phyloP scores from a whole-genome alignment of 2,329 filamentous ascomycete genomes.

The Ophiostoma sp. region DNA sequence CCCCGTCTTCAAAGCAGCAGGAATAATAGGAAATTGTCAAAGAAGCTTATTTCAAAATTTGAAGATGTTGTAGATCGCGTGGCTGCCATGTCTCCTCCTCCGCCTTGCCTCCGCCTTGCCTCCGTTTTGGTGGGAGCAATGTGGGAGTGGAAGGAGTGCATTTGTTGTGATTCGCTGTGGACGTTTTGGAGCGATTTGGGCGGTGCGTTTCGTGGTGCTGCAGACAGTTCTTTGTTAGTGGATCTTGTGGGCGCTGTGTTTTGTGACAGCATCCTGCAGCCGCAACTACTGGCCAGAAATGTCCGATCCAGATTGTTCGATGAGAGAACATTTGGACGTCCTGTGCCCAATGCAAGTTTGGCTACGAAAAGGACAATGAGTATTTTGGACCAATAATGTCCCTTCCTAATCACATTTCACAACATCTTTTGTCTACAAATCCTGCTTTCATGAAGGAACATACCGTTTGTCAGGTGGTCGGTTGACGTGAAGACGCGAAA shows the following conservation, averaged over 20 bases:
- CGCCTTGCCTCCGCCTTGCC: background rate
- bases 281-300: background rate
- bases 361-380: background rate
- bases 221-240: background rate
- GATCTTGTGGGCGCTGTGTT: background rate
- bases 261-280: background rate
- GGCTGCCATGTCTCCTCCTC: background rate
- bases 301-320: background rate
- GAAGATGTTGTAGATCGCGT: no score
- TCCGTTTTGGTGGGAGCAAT: background rate
- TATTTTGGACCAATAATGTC: background rate
- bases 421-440: background rate
- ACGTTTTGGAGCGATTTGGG: background rate
- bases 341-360: background rate
- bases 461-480: background rate
- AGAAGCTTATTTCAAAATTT: no score
- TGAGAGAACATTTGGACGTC: background rate
- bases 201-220: background rate
- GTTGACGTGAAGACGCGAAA: background rate
- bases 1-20: no score
- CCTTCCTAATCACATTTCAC: background rate
- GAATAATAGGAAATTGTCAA: no score
- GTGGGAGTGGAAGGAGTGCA: background rate
- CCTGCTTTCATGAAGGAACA: background rate
- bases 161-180: background rate